Base-by-base conservation (phyloP, 768 basidiomycete genomes). In the Mycena olivaceomarginata region DNA sequence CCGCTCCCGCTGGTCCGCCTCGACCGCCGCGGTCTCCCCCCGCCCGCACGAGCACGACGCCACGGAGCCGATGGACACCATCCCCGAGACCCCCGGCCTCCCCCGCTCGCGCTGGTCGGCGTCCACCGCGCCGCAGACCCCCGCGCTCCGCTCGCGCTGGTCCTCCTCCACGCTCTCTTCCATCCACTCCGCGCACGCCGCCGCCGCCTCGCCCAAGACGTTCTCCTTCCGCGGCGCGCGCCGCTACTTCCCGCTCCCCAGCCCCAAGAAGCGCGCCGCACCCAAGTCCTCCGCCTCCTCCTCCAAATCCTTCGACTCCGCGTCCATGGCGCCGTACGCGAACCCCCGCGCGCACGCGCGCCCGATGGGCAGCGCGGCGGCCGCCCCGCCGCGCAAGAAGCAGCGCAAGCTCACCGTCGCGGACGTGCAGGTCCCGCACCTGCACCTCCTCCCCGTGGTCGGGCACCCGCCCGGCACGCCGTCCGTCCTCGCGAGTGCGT, bases 91-190 rank as follows among this genome's bases (percentile, higher is more conserved):
- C 20, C 56, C 51, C 25, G 25, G 1, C 2, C 51, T 4, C 53
- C 39, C 11, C 12, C 12, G 48, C 59, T 66, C 51, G 59, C 48
- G 67, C 37, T 11, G n/a, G 57, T 80, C 67, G 22, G 31, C 31
- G 31, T 31, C 31, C 31, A 31, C 31, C 31, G 31, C 31, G 2
- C 2, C 31, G 31, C 2, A 2, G 2, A 2, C 67, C 80, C 68
- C 56, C 7, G 25, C 56, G 16, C 72, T 89, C 65, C 86, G 88
- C 73, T 90, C 89, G 67, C 88, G 89, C 79, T 90, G 90, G 89
- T 89, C 88, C 37, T 83, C 85, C 15, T 89, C 89, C 43, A 90
- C 89, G n/a, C 81, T 87, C 59, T 83, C 82, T 41, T 81, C 77
- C 57, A 31, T 75, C 1, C 57, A 84, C 22, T 82, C 82, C n/a